Base-by-base conservation (phyloP, 164 flowering plant species). In the Vitis amurensis region DNA sequence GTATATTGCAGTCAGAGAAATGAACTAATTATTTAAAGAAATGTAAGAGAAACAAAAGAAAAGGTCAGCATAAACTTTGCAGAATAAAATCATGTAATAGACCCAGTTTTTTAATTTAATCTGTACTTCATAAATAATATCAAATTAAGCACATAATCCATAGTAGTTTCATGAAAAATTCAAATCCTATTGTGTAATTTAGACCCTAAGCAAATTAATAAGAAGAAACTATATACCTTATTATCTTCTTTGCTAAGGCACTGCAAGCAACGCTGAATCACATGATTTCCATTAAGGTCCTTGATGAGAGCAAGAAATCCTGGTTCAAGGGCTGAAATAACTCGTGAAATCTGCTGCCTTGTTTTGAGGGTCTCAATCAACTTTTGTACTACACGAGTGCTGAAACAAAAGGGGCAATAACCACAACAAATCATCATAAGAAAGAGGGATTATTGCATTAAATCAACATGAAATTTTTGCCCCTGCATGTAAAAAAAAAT, bases 321-420 rank as follows among this genome's bases (percentile, higher is more conserved):
- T 23, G 88, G 89, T 78, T 88, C 81, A 60, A 92, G 87, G 1
- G 92, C 88, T 2, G 81, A 73, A n/a, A 76, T 73, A 50, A 90
- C 83, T 9, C 75, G 16, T 0, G 79, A 79, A 67, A 89, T 84
- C 76, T 91, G 90, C 71, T 88, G 71, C 74, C 76, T 74, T 8
- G 89, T 85, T 66, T 76, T 88, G 49, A 92, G 80, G 62, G 86
- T 87, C 78, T 87, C 90, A 44, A 92, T 83, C 79, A 95, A 63
- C 79, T 86, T 95, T 81, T 95, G 98, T 5, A 95, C 94, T 14
- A 77, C 91, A 1, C 99, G 89, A 4, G 97, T 95, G 13, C 99
- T 95, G 82, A 37, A 64, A 59, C 17, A 48, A 74, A 69, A n/a
- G 17, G n/a, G 15, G 27, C 27, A 23, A 1, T 23, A 23, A 23